phyloP scores from a whole-genome alignment of 2,329 filamentous ascomycete species.

The Endothia cerciana region DNA sequence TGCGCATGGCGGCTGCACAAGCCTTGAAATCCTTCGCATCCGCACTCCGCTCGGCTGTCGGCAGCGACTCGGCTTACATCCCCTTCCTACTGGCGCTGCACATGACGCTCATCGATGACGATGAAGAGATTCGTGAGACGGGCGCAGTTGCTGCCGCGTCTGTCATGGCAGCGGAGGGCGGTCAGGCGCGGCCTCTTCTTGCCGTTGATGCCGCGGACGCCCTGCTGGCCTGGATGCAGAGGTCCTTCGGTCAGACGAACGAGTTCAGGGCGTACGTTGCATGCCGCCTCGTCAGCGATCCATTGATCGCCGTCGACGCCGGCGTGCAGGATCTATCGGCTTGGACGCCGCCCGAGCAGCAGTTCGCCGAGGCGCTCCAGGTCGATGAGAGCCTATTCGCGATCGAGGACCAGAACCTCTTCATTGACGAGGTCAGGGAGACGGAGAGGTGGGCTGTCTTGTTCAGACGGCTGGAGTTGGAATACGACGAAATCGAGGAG shows the following conservation, averaged over 20 bases:
- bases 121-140: slow-evolving; percentile 70
- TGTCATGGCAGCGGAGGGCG: not conserved
- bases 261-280: slow-evolving; percentile 47
- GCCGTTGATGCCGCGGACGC: slow-evolving; percentile 51
- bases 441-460: slow-evolving; percentile 67
- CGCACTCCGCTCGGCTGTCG: slow-evolving; percentile 34
- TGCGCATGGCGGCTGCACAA: slow-evolving; percentile 61
- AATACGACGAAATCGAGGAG: slow-evolving; percentile 31
- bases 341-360: slow-evolving; percentile 37
- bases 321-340: slow-evolving; percentile 24
- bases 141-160: slow-evolving; percentile 23
- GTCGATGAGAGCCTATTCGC: slow-evolving; percentile 76
- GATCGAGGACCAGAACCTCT: slow-evolving; percentile 94
- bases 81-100: slow-evolving; percentile 69
- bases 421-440: slow-evolving; percentile 80
- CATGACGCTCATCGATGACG: slow-evolving; percentile 83
- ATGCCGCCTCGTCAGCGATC: slow-evolving; percentile 46
- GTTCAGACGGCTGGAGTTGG: slow-evolving; percentile 40
- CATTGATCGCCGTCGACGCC: slow-evolving; percentile 22
- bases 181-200: slow-evolving; percentile 41
- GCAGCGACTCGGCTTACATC: slow-evolving; percentile 46
- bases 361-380: slow-evolving; percentile 51
- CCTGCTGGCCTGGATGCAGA: slow-evolving; percentile 49
- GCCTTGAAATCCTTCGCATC: slow-evolving; percentile 59
- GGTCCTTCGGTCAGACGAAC: slow-evolving; percentile 39